These are phyloP conservation scores for Picea abies DNA, from an alignment of 83 land plant species.

Conservation along the genomic window DNA sequence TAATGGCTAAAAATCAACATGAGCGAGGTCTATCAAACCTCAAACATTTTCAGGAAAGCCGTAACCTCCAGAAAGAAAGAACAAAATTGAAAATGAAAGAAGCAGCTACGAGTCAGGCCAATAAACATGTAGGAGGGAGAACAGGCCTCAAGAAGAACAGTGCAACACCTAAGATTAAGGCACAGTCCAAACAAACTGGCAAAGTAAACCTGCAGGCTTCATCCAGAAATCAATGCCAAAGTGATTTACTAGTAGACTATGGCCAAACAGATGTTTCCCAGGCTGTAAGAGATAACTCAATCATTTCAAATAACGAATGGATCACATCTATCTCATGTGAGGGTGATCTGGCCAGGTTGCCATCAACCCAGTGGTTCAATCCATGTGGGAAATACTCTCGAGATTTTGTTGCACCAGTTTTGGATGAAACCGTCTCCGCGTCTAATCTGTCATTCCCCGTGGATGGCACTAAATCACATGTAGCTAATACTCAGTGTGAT, in stretches of 20 bases:
- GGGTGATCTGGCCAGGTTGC: background rate
- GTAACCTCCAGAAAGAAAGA: background rate
- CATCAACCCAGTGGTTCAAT: conserved; percentile 12
- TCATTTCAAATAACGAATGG: conserved; percentile 4
- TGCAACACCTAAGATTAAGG: background rate
- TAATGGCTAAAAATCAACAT: no score
- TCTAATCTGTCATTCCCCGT: background rate
- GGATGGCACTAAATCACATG: background rate
- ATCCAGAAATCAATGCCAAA: background rate
- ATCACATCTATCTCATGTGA: conserved; percentile 2
- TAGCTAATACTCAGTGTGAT: background rate
- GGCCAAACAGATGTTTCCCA: conserved; percentile 9
- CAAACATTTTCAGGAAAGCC: background rate
- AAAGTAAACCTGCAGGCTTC: background rate
- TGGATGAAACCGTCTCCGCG: background rate
- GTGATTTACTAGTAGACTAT: no score
- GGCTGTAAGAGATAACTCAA: background rate
- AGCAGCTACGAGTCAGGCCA: background rate
- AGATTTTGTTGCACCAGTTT: background rate
- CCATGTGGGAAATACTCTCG: background rate
- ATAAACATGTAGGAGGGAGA: background rate
- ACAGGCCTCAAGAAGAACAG: background rate
- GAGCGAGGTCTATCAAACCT: no score
- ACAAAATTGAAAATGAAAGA: background rate
- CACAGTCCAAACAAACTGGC: background rate